Evolutionary conservation across 106 monocot species (phyloP).

Genomic region (Apostasia ramifera): DNA sequence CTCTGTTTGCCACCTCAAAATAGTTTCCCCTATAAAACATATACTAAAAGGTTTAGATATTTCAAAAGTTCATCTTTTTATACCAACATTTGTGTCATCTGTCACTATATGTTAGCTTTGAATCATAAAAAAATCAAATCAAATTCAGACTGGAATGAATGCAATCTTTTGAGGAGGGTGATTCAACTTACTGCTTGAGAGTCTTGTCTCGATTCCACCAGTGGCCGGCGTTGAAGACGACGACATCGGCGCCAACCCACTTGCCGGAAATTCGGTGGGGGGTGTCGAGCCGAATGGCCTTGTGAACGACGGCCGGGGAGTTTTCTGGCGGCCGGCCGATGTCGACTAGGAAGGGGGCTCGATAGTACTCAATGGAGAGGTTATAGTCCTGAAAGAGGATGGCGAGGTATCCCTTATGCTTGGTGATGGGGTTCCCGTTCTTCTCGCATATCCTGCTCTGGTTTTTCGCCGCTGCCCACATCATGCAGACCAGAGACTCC

Average conservation of each 20-base stretch:
- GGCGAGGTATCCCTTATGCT: constrained; percentile 79
- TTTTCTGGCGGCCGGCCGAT: constrained; percentile 39
- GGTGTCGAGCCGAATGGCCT: constrained; percentile 51
- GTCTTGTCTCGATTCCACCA: constrained; percentile 89
- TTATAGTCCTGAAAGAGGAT: constrained; percentile 63
- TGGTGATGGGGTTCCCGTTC: constrained; percentile 71
- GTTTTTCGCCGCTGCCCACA: constrained; percentile 22
- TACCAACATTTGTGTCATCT: too few relatives aligned
- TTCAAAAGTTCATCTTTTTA: too few relatives aligned
- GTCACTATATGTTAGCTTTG: too few relatives aligned
- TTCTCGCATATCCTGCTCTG: constrained; percentile 49
- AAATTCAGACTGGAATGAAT: not conserved
- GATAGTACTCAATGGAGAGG: constrained; percentile 82
- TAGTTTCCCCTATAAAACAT: constrained; percentile 51
- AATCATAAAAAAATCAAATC: not conserved
- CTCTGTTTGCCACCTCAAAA: constrained; percentile 45
- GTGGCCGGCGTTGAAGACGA: constrained; percentile 75
- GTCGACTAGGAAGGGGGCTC: constrained; percentile 56
- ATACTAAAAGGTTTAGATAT: too few relatives aligned
- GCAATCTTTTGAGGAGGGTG: too few relatives aligned
- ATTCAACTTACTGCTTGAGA: constrained; percentile 28
- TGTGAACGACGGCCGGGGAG: constrained; percentile 16
- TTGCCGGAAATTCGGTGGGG: constrained; percentile 35
- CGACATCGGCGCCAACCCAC: constrained; percentile 55
- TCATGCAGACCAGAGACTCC: constrained; percentile 91